Evolutionary conservation across 1,284 basidiomycete genomes (phyloP).

Genomic region (Testicularia cyperi): DNA sequence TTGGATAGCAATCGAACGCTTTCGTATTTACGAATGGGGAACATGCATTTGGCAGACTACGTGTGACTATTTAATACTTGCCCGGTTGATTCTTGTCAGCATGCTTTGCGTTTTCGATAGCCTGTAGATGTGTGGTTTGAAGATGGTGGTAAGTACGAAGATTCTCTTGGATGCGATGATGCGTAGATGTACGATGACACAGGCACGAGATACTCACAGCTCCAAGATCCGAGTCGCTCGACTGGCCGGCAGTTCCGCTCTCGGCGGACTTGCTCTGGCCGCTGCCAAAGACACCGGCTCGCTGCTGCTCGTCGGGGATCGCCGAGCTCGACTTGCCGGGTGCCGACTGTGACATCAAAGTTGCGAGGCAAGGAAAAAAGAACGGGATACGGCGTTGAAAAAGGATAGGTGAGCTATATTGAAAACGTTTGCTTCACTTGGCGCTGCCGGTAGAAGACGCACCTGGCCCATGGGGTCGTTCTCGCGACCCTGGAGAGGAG

Average conservation of each 20-base stretch:
- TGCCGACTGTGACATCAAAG: slow-evolving; percentile 13
- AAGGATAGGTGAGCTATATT: too few species aligned
- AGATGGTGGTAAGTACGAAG: neutral
- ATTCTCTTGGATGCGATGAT: too few species aligned
- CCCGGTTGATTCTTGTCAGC: slow-evolving; percentile 15
- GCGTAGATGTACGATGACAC: too few species aligned
- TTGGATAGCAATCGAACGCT: too few species aligned
- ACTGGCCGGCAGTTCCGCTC: slow-evolving; percentile 9
- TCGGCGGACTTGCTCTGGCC: slow-evolving; percentile 25
- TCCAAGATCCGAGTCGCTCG: slow-evolving; percentile 6
- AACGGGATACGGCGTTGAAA: too few species aligned
- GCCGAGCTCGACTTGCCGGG: slow-evolving; percentile 27
- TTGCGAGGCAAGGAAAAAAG: too few species aligned
- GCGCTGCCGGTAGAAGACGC: too few species aligned
- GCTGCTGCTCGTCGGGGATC: slow-evolving; percentile 39
- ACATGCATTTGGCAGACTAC: too few species aligned
- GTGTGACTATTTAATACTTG: too few species aligned
- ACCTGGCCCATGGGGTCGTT: slow-evolving; percentile 46
- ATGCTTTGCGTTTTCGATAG: slow-evolving; percentile 32
- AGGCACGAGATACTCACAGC: neutral
- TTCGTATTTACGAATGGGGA: too few species aligned
- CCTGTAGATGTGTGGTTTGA: slow-evolving; percentile 4
- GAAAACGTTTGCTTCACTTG: too few species aligned
- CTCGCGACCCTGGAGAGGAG: slow-evolving; percentile 34
- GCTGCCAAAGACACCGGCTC: slow-evolving; percentile 23